phyloP scores from a whole-genome alignment of 257 asterid genomes.

The Fraxinus excelsior region DNA sequence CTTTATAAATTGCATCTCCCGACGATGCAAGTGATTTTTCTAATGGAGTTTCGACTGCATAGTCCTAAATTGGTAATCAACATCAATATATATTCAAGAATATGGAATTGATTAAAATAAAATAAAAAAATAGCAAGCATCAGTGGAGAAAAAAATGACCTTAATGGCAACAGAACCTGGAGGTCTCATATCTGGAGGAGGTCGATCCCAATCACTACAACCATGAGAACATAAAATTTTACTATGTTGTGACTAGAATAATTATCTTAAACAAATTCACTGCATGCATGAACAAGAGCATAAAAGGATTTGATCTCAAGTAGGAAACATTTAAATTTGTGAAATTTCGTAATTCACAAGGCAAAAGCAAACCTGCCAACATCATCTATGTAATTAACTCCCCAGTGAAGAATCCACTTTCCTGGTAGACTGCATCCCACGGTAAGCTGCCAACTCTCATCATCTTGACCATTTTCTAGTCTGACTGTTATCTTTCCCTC shows the following conservation, averaged over 20 bases:
- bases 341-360: background rate
- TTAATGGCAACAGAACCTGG: slow-evolving; percentile 71
- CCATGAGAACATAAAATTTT: slow-evolving; percentile 16
- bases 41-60: slow-evolving; percentile 89
- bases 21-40: slow-evolving; percentile 38
- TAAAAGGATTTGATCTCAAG: background rate
- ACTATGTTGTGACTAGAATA: background rate
- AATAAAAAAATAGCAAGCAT: slow-evolving; percentile 9
- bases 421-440: slow-evolving; percentile 89
- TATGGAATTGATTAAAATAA: background rate
- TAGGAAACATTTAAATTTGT: background rate
- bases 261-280: slow-evolving; percentile 11
- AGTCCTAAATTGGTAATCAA: slow-evolving; percentile 56
- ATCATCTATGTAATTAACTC: slow-evolving; percentile 75
- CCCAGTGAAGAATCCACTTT: slow-evolving; percentile 99
- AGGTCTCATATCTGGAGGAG: slow-evolving; percentile 84
- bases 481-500: slow-evolving; percentile 82
- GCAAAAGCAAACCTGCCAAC: slow-evolving; percentile 62
- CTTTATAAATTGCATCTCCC: slow-evolving; percentile 53
- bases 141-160: slow-evolving; percentile 39
- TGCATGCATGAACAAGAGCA: background rate
- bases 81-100: slow-evolving; percentile 15
- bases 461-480: slow-evolving; percentile 54
- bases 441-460: slow-evolving; percentile 64
- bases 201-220: slow-evolving; percentile 99